Conservation (phyloP, 495 filamentous ascomycete genomes). For the Cladorrhinum samala region DNA sequence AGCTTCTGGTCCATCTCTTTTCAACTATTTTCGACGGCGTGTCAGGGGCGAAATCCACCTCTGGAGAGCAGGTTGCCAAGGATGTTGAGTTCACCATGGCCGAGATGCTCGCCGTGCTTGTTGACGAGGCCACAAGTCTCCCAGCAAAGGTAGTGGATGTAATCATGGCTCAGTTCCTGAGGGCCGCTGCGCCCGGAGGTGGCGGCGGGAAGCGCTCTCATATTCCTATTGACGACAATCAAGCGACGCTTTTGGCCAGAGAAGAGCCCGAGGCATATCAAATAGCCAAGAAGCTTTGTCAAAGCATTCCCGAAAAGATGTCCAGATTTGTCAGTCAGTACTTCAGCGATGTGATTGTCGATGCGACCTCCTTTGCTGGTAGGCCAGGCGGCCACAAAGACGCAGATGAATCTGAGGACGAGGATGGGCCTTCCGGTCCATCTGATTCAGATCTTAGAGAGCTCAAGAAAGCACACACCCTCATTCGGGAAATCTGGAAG, state of each 20-base stretch:
- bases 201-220: slow-evolving; percentile 49
- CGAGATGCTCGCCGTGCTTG: slow-evolving; percentile 69
- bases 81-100: slow-evolving; percentile 93
- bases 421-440: slow-evolving; percentile 51
- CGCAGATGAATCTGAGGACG: slow-evolving; percentile 68
- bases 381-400: slow-evolving; percentile 44
- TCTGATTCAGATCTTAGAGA: slow-evolving; percentile 82
- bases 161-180: slow-evolving; percentile 90
- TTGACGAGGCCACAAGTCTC: slow-evolving; percentile 79
- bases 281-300: slow-evolving; percentile 93
- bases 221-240: slow-evolving; percentile 38
- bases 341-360: slow-evolving; percentile 93
- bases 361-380: slow-evolving; percentile 58
- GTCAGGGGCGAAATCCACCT: slow-evolving; percentile 65
- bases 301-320: slow-evolving; percentile 87
- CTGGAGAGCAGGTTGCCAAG: slow-evolving; percentile 75
- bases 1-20: slow-evolving; percentile 73
- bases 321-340: slow-evolving; percentile 88
- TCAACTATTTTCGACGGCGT: slow-evolving; percentile 87
- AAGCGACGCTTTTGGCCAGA: slow-evolving; percentile 73
- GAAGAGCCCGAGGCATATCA: slow-evolving; percentile 88
- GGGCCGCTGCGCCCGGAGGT: slow-evolving; percentile 63
- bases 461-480: slow-evolving; percentile 76
- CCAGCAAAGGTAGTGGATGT: slow-evolving; percentile 83
- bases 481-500: slow-evolving; percentile 91